Evolutionary conservation across 2,329 filamentous ascomycete species (phyloP).

Genomic region (Talaromyces albobiverticillius): DNA sequence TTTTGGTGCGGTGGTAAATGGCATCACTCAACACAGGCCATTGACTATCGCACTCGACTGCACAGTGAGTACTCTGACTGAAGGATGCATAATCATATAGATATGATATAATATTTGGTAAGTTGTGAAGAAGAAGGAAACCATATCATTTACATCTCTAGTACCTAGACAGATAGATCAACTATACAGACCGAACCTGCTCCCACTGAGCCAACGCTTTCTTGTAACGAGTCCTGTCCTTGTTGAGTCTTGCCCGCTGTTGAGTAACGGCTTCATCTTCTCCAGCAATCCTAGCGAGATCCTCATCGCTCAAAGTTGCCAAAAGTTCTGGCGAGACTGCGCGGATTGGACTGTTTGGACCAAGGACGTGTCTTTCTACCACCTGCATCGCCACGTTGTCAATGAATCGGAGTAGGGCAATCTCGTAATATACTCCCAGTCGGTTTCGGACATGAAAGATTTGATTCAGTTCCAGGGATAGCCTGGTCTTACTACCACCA

Average conservation of each 20-base stretch:
- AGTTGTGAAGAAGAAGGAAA: too few species aligned
- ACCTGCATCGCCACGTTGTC: constrained; percentile 19
- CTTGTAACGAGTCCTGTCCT: constrained; percentile 10
- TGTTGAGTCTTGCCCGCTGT: constrained; percentile 9
- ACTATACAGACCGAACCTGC: constrained; percentile 1
- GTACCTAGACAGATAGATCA: not conserved
- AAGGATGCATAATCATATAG: too few species aligned
- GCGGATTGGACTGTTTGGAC: constrained; percentile 12
- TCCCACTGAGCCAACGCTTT: constrained; percentile 14
- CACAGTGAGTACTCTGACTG: too few species aligned
- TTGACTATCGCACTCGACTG: too few species aligned
- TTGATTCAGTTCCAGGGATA: constrained; percentile 13
- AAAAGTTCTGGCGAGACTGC: constrained; percentile 9
- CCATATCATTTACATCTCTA: too few species aligned
- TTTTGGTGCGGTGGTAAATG: too few species aligned
- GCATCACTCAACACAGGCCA: too few species aligned
- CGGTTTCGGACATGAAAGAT: constrained; percentile 10
- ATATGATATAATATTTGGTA: too few species aligned
- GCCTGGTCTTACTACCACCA: not conserved
- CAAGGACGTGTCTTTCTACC: constrained; percentile 5
- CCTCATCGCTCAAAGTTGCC: constrained; percentile 11
- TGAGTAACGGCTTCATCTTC: constrained; percentile 17
- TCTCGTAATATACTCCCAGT: constrained; percentile 13
- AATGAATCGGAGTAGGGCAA: constrained; percentile 15
- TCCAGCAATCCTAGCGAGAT: constrained; percentile 16